Conservation (phyloP, 306 rosid genomes). For the Dalbergia cultrata region DNA sequence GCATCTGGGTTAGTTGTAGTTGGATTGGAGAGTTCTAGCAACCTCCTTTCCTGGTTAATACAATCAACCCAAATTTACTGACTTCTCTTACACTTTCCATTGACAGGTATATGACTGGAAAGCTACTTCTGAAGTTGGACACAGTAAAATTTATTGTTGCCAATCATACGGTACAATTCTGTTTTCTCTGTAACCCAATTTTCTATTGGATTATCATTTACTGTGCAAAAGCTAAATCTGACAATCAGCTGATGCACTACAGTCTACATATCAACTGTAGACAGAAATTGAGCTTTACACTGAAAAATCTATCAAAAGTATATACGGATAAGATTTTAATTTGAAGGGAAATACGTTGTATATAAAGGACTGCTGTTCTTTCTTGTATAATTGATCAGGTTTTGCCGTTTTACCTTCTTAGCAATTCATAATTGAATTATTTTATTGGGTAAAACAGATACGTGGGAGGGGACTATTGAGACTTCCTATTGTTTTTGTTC, state of each 20-base stretch:
- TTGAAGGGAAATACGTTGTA: constrained; percentile 7
- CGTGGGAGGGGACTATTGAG: not conserved
- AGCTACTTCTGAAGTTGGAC: constrained; percentile 95
- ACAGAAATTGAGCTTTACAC: constrained; percentile 18
- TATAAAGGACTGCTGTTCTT: not conserved
- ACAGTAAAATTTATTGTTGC: constrained; percentile 92
- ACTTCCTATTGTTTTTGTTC: constrained; percentile 7
- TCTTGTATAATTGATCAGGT: constrained; percentile 12
- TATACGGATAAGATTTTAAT: not conserved
- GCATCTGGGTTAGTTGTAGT: constrained; percentile 89
- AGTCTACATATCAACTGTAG: not conserved
- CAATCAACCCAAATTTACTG: constrained; percentile 19
- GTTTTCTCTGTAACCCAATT: constrained; percentile 3
- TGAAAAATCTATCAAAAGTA: not conserved
- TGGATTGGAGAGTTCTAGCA: constrained; percentile 36
- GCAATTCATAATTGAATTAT: constrained; percentile 6
- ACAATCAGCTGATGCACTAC: not conserved
- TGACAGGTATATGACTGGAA: constrained; percentile 95
- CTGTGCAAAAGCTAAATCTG: constrained; percentile 9
- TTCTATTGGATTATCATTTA: constrained; percentile 17
- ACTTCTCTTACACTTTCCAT: constrained; percentile 18
- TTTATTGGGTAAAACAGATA: constrained; percentile 2
- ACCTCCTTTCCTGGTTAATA: constrained; percentile 43
- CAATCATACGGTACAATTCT: constrained; percentile 81
- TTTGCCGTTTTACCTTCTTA: constrained; percentile 21